Evolutionary conservation across 192 early-diverging fungal genomes (phyloP).

Genomic region (Linnemannia schmuckeri): DNA sequence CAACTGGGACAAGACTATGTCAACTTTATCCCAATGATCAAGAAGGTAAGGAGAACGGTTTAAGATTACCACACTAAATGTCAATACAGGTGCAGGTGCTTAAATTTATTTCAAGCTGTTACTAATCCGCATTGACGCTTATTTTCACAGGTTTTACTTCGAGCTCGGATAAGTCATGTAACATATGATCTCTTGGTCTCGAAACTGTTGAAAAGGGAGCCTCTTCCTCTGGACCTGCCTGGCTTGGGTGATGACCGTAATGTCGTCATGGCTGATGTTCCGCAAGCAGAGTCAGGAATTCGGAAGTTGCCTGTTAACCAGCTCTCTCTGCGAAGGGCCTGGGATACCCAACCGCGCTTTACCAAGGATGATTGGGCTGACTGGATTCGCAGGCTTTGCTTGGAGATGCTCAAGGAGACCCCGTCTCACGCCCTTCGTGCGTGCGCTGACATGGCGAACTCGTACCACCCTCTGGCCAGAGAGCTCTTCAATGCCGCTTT

Average conservation of each 20-base stretch:
- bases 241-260: constrained; percentile 63
- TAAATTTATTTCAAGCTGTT: background rate
- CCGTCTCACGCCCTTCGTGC: constrained; percentile 95
- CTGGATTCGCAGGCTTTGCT: constrained; percentile 92
- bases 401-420: constrained; percentile 96
- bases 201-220: constrained; percentile 82
- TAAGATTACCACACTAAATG: background rate
- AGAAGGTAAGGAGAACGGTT: constrained; percentile 65
- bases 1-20: constrained; percentile 89
- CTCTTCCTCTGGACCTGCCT: constrained; percentile 75
- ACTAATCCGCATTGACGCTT: background rate
- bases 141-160: constrained; percentile 61
- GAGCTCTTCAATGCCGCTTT: constrained; percentile 98
- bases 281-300: constrained; percentile 67
- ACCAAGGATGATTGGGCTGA: constrained; percentile 95
- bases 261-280: constrained; percentile 63
- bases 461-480: constrained; percentile 82
- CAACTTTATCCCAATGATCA: constrained; percentile 90
- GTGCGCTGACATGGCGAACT: constrained; percentile 85
- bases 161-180: constrained; percentile 73
- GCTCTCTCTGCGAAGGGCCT: constrained; percentile 84
- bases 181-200: constrained; percentile 84
- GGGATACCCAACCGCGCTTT: constrained; percentile 89
- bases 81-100: background rate
- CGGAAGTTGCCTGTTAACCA: constrained; percentile 91